A percentile compares a stretch with the other conserved stretches of the same genome.
Conservation (phyloP, 2,329 filamentous ascomycete species). For the Trichoderma pleuroti region DNA sequence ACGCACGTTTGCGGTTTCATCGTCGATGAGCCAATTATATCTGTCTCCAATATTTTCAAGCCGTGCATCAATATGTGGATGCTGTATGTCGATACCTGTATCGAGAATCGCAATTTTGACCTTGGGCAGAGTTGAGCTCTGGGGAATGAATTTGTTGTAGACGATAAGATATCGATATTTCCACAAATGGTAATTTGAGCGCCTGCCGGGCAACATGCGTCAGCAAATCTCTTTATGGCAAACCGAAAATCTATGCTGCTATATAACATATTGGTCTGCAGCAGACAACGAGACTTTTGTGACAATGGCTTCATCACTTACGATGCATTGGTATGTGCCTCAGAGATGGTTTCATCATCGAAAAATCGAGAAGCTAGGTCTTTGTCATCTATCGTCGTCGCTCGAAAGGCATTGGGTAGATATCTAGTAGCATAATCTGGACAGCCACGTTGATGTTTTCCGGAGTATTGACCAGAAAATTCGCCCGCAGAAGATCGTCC, state of each 20-base stretch:
- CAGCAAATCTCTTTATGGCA: neutral
- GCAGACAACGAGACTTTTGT: neutral
- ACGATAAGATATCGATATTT: neutral
- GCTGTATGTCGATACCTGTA: neutral
- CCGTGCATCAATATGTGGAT: neutral
- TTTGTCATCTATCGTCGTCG: neutral
- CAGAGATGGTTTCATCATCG: neutral
- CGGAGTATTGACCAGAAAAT: neutral
- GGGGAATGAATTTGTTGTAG: neutral
- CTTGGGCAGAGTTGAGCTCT: neutral
- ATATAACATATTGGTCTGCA: neutral
- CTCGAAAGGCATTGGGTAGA: neutral
- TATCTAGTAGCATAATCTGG: neutral
- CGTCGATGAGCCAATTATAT: neutral
- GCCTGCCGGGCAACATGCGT: neutral
- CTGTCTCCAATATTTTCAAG: neutral
- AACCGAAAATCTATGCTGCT: neutral
- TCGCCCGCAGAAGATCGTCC: neutral
- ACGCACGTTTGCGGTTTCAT: neutral
- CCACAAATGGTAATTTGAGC: neutral
- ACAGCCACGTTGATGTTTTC: neutral
- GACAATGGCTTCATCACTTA: neutral
- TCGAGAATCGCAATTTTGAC: neutral
- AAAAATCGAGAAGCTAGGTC: neutral
- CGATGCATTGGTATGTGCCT: neutral